Percentiles rank a stretch among this genome's conserved stretches.
Evolutionary conservation across 352 stramenopile genomes (phyloP).

Genomic region (Globisporangium radiosum): DNA sequence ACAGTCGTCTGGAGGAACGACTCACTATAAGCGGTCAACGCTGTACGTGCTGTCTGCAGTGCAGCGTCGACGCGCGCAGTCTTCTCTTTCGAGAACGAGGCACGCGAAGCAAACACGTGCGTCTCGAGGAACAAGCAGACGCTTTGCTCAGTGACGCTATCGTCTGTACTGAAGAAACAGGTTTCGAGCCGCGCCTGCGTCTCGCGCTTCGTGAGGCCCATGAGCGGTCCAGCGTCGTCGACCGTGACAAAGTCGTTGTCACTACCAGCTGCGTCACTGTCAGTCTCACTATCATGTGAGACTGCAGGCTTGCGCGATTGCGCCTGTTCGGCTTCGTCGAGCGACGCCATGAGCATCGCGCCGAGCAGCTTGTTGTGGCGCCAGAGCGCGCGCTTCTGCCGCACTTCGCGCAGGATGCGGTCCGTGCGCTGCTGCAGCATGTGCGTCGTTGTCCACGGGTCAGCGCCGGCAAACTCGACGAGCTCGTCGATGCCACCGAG

Average conservation of each 20-base stretch:
- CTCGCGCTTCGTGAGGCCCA: constrained; percentile 26
- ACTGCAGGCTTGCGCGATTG: constrained; percentile 8
- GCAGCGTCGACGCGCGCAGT: constrained; percentile 20
- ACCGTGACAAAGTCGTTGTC: constrained; percentile 9
- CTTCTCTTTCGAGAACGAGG: constrained; percentile 15
- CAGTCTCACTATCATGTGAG: constrained; percentile 3
- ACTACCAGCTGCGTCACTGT: neutral
- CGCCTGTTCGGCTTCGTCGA: constrained; percentile 24
- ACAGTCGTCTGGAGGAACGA: constrained; percentile 18
- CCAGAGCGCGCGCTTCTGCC: constrained; percentile 36
- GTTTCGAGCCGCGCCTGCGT: constrained; percentile 32
- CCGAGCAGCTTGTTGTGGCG: constrained; percentile 51
- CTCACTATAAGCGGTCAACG: constrained; percentile 19
- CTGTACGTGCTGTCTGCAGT: constrained; percentile 10
- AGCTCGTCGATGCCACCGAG: constrained; percentile 28
- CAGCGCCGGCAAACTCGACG: constrained; percentile 24
- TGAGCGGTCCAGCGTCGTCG: constrained; percentile 12
- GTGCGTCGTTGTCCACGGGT: constrained; percentile 22
- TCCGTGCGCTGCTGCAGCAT: constrained; percentile 20
- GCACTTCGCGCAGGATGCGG: constrained; percentile 27
- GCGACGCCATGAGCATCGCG: constrained; percentile 27
- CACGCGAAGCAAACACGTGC: constrained; percentile 26
- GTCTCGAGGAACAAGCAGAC: constrained; percentile 29
- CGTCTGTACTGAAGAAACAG: constrained; percentile 30
- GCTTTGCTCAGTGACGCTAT: constrained; percentile 21